phyloP scores from a whole-genome alignment of 108 stramenopile genomes.

The Fistulifera pelliculosa region DNA sequence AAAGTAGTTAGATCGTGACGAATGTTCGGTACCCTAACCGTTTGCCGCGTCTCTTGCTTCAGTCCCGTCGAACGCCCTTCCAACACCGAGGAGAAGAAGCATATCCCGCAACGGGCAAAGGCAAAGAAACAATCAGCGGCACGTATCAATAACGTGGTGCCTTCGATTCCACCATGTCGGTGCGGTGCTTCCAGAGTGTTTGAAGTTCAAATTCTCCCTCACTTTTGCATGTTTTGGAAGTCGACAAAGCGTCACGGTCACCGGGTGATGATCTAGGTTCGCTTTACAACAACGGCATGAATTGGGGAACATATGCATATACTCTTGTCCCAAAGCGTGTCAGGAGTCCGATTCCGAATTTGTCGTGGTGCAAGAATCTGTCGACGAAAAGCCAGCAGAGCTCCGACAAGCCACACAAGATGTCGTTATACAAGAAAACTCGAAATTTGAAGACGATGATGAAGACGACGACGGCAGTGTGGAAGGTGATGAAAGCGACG shows the following conservation, averaged over 20 bases:
- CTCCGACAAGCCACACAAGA: neutral
- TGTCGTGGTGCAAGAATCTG: conserved; percentile 35
- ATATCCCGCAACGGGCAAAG: conserved; percentile 9
- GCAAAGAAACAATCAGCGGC: neutral
- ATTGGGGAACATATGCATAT: conserved; percentile 78
- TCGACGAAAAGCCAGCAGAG: conserved; percentile 14
- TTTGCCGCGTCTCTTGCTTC: neutral
- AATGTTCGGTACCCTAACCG: neutral
- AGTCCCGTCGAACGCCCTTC: too few relatives aligned
- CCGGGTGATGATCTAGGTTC: neutral
- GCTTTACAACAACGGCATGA: conserved; percentile 33
- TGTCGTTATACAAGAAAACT: neutral
- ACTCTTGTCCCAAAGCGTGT: conserved; percentile 55
- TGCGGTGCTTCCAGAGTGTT: conserved; percentile 42
- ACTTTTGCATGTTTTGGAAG: conserved; percentile 58
- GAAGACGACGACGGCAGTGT: conserved; percentile 3
- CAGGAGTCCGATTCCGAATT: conserved; percentile 27
- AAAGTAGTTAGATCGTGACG: too few relatives aligned
- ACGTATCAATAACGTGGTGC: neutral
- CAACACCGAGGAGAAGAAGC: conserved; percentile 9
- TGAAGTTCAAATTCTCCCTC: conserved; percentile 72
- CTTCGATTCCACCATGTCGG: conserved; percentile 22
- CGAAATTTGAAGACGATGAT: conserved; percentile 1
- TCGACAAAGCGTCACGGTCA: conserved; percentile 28
- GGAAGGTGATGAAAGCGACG: conserved; percentile 4